Base-by-base conservation (phyloP, 2,329 filamentous ascomycete species). In the Harringtonia lauricola region DNA sequence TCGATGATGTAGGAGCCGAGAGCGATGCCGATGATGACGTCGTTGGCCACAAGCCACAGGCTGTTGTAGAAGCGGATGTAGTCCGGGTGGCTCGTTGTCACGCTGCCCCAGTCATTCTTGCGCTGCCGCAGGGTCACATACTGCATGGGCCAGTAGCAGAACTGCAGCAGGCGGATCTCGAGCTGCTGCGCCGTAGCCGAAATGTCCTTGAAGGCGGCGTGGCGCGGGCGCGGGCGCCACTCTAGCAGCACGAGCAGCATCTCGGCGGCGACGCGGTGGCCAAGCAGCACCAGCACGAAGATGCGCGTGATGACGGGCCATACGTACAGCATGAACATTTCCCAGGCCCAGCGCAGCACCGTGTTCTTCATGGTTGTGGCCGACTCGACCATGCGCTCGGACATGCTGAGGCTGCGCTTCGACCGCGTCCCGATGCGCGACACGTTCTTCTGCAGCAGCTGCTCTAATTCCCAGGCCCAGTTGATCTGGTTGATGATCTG, bases 11-110 rank as follows among this genome's bases (percentile, higher is more conserved):
- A 98, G 1, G 88, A 94, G 0, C 92, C 94, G 8, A 98, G 66
- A 2, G 92, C 92, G 52, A 98, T 95, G 22, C 92, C 94, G 47
- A 98, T 96, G 51, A 98, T 98, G 38, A 98, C 84, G 64, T 98
- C 92, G 65, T 98, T 98, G 26, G 89, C 89, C 19, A 98, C 92
- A 9, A 98, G 83, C 92, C 92, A 98, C 5, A 98, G 69, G 56
- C 88, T 95, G 61, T 98, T 98, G 66, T 96, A 98, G 64, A 98
- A 98, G 15, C 92, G 83, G 52, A 98, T 98, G 60, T 98, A 98
- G 61, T 98, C 92, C 1, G 90, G 87, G 61, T 98, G 90, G 54
- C 83, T 95, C 39, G 83, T 92, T 0, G 89, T 95, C 44, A 96
- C 84, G 59, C 90, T 96, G 46, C 88, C 86, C 90, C 92, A 96